phyloP scores from a whole-genome alignment of 345 rosid species.

The Stellera chamaejasme region DNA sequence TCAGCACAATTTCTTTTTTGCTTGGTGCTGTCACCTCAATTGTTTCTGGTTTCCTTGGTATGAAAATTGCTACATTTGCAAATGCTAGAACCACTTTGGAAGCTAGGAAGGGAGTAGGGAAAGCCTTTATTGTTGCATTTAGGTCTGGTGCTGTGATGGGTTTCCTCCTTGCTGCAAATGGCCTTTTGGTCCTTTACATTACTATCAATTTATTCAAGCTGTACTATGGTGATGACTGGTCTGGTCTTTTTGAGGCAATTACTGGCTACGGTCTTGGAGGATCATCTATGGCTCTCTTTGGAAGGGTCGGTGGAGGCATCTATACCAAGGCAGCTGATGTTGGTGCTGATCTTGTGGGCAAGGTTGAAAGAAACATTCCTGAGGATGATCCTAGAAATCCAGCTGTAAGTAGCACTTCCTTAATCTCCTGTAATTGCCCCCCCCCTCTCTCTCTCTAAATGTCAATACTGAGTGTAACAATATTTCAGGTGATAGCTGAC shows the following conservation, averaged over 20 bases:
- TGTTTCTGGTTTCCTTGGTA: constrained; percentile 77
- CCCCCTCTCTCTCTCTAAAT: background rate
- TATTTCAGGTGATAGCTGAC: constrained; percentile 70
- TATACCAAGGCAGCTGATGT: constrained; percentile 88
- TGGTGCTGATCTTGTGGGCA: constrained; percentile 89
- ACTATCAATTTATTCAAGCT: constrained; percentile 61
- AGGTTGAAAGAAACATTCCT: constrained; percentile 74
- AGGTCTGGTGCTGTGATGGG: constrained; percentile 86
- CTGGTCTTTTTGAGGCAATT: constrained; percentile 73
- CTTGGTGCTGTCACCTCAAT: constrained; percentile 66
- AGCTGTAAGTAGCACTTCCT: constrained; percentile 41
- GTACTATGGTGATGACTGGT: constrained; percentile 79
- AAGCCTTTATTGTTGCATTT: constrained; percentile 68
- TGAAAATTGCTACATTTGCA: constrained; percentile 82
- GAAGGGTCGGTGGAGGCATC: constrained; percentile 83
- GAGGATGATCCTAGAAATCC: constrained; percentile 86
- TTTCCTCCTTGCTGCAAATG: constrained; percentile 78
- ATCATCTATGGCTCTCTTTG: constrained; percentile 83
- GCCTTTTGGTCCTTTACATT: constrained; percentile 64
- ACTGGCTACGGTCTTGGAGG: constrained; percentile 90
- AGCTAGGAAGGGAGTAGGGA: constrained; percentile 79
- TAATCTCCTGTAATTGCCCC: constrained; percentile 2
- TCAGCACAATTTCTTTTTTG: constrained; percentile 62
- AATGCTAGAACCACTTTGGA: constrained; percentile 80
- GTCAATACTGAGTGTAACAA: constrained; percentile 8